Evolutionary conservation across 352 stramenopile species (phyloP).

Genomic region (Phytophthora quininea): DNA sequence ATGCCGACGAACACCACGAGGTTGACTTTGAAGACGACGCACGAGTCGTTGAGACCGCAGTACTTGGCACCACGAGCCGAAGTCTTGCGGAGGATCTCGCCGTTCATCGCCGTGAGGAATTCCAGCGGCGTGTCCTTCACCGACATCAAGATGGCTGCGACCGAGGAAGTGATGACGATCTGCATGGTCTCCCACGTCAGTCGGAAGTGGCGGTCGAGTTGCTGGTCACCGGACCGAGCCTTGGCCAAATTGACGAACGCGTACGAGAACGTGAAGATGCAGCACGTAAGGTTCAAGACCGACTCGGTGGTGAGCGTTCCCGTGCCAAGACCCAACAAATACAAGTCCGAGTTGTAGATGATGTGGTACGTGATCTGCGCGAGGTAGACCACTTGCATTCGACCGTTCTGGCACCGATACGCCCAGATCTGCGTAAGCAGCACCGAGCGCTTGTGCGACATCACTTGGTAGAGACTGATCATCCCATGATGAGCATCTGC

Average conservation of each 20-base stretch:
- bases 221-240: constrained; percentile 28
- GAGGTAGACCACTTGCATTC: constrained; percentile 37
- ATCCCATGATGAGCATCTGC: constrained; percentile 34
- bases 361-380: constrained; percentile 39
- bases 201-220: constrained; percentile 36
- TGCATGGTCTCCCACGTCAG: constrained; percentile 37
- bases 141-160: constrained; percentile 14
- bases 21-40: constrained; percentile 36
- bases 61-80: constrained; percentile 20
- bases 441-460: constrained; percentile 33
- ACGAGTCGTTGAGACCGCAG: constrained; percentile 37
- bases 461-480: constrained; percentile 38
- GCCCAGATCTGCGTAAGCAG: constrained; percentile 41
- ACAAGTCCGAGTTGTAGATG: constrained; percentile 34
- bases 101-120: constrained; percentile 30
- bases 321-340: constrained; percentile 30
- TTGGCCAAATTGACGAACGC: constrained; percentile 30
- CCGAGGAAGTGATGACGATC: constrained; percentile 26
- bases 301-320: constrained; percentile 32
- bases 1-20: constrained; percentile 24
- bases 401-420: constrained; percentile 37
- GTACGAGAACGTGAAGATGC: constrained; percentile 35
- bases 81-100: constrained; percentile 32
- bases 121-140: constrained; percentile 16
- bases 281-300: constrained; percentile 39